Evolutionary conservation across 2,329 filamentous ascomycete species (phyloP).

Genomic region (Simplicillium sp.): DNA sequence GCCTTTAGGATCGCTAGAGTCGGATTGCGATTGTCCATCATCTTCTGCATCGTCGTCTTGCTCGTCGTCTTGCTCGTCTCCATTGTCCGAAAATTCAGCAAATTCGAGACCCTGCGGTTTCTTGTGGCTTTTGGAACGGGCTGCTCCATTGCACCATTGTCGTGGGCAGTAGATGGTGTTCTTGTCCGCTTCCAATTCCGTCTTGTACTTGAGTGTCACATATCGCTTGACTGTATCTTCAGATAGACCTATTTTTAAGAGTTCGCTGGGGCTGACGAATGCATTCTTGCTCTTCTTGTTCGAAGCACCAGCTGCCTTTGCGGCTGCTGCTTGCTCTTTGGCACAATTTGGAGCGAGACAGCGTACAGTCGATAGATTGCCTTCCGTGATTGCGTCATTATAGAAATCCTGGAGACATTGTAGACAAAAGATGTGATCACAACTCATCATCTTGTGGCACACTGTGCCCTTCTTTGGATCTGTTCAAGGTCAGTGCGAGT

Average conservation of each 20-base stretch:
- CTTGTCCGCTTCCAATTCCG: conserved; percentile 83
- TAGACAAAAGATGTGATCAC: conserved; percentile 84
- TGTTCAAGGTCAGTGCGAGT: conserved; percentile 12
- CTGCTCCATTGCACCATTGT: conserved; percentile 85
- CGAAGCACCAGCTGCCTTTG: conserved; percentile 11
- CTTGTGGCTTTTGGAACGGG: conserved; percentile 63
- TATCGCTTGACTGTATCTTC: conserved; percentile 74
- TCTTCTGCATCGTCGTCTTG: conserved; percentile 20
- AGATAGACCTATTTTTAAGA: conserved; percentile 65
- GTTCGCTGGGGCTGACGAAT: conserved; percentile 71
- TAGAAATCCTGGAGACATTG: conserved; percentile 87
- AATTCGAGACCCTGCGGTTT: conserved; percentile 60
- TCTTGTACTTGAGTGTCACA: conserved; percentile 84
- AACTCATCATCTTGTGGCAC: conserved; percentile 76
- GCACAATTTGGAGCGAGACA: conserved; percentile 76
- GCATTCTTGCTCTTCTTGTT: conserved; percentile 47
- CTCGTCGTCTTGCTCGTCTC: conserved; percentile 39
- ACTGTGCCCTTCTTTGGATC: conserved; percentile 81
- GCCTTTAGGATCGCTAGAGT: conserved; percentile 6
- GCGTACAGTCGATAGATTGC: conserved; percentile 68
- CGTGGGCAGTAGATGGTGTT: conserved; percentile 88
- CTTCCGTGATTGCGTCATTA: conserved; percentile 76
- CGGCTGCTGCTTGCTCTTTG: conserved; percentile 40
- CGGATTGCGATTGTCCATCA: conserved; percentile 10
- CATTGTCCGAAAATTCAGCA: conserved; percentile 44